These are phyloP conservation scores for Emmonsiellopsis sp. DNA, from an alignment of 2,329 filamentous ascomycete species.

Conservation along the genomic window DNA sequence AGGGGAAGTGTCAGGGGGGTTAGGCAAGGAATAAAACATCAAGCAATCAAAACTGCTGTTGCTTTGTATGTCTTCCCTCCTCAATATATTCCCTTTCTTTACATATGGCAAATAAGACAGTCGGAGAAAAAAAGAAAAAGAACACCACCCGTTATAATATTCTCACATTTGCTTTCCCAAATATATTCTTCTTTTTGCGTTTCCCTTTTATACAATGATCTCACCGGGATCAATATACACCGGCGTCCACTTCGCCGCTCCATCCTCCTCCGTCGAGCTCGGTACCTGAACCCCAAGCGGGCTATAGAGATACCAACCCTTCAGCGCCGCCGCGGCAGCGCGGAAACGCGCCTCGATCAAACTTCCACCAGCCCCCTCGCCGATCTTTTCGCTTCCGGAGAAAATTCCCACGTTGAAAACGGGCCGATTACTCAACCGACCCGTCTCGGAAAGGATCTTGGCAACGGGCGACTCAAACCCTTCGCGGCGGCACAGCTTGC, in stretches of 20 bases:
- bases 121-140: neutral
- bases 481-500: conserved; percentile 74
- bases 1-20: neutral
- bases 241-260: conserved; percentile 55
- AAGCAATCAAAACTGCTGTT: neutral
- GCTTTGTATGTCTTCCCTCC: neutral
- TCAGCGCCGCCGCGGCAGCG: conserved; percentile 76
- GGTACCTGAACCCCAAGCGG: conserved; percentile 59
- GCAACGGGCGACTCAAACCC: conserved; percentile 82
- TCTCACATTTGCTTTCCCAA: conserved; percentile 6
- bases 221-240: conserved; percentile 63
- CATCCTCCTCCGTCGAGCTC: conserved; percentile 57
- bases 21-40: neutral
- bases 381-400: conserved; percentile 81
- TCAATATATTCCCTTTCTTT: neutral
- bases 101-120: neutral
- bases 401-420: conserved; percentile 93
- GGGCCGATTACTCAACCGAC: conserved; percentile 70
- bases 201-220: conserved; percentile 43
- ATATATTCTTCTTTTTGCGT: conserved; percentile 7
- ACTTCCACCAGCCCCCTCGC: conserved; percentile 74
- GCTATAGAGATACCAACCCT: conserved; percentile 94
- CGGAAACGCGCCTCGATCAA: conserved; percentile 67
- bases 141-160: neutral
- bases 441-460: conserved; percentile 81